phyloP scores from a whole-genome alignment of 805 yeast genomes.

The Candida schatavii region DNA sequence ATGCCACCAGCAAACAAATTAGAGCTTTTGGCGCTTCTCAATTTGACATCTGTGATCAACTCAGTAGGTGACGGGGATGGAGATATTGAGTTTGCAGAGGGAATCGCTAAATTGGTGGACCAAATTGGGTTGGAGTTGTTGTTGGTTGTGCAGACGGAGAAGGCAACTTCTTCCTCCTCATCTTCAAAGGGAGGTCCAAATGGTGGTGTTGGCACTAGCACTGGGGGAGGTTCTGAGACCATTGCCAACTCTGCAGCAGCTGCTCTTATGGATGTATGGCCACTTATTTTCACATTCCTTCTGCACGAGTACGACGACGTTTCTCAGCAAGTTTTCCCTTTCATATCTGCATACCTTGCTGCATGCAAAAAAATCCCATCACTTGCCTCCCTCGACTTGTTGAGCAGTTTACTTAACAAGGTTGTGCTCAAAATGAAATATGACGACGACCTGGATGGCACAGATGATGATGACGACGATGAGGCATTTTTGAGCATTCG shows the following conservation, averaged over 20 bases:
- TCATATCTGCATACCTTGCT: conserved; percentile 70
- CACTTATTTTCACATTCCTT: conserved; percentile 67
- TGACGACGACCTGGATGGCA: conserved; percentile 70
- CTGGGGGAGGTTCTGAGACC: neutral
- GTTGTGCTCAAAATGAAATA: conserved; percentile 75
- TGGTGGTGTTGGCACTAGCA: conserved; percentile 9
- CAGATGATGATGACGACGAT: conserved; percentile 62
- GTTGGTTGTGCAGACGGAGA: conserved; percentile 60
- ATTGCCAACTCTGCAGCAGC: neutral
- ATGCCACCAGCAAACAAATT: conserved; percentile 73
- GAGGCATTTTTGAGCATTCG: conserved; percentile 82
- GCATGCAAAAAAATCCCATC: conserved; percentile 57
- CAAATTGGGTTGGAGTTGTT: conserved; percentile 74
- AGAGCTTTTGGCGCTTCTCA: conserved; percentile 64
- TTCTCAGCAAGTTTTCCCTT: conserved; percentile 77
- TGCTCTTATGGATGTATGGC: conserved; percentile 63
- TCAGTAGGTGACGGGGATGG: conserved; percentile 35
- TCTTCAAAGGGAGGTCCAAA: neutral
- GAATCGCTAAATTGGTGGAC: conserved; percentile 69
- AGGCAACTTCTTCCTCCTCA: conserved; percentile 31
- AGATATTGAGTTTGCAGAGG: conserved; percentile 68
- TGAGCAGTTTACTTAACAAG: conserved; percentile 63
- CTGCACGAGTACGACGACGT: conserved; percentile 87
- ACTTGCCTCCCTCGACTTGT: conserved; percentile 42
- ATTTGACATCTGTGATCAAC: conserved; percentile 55